phyloP scores from a whole-genome alignment of 2,329 filamentous ascomycete species.

The Colletotrichum eleusines region DNA sequence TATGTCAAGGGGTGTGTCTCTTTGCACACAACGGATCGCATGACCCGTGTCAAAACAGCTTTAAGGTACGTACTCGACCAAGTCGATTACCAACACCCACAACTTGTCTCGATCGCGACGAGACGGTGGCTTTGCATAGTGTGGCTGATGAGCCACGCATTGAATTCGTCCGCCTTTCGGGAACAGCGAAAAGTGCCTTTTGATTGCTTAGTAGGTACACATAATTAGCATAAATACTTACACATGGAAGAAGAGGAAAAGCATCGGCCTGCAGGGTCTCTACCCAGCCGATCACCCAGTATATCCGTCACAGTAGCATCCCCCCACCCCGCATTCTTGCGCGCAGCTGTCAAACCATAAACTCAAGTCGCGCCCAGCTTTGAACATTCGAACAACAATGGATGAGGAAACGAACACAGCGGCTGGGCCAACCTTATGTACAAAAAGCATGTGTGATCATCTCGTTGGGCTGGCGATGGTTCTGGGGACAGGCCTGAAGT shows the following conservation, averaged over 20 bases:
- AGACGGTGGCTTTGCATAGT: slow-evolving; percentile 11
- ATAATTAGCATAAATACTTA: background rate
- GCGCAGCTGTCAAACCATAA: slow-evolving; percentile 19
- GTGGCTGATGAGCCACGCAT: slow-evolving; percentile 31
- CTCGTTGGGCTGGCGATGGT: slow-evolving; percentile 8
- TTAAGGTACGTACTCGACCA: slow-evolving; percentile 2
- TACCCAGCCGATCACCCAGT: slow-evolving; percentile 5
- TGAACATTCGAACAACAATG: background rate
- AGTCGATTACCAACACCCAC: slow-evolving; percentile 10
- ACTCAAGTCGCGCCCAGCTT: slow-evolving; percentile 19
- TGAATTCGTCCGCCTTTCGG: background rate
- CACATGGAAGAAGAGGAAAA: background rate
- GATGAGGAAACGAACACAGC: slow-evolving; percentile 30
- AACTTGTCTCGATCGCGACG: background rate
- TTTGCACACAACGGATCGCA: slow-evolving; percentile 6
- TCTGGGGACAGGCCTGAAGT: slow-evolving; percentile 31
- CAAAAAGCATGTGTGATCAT: slow-evolving; percentile 16
- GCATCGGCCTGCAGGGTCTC: background rate
- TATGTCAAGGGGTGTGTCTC: slow-evolving; percentile 5
- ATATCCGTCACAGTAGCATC: slow-evolving; percentile 8
- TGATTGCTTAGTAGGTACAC: background rate
- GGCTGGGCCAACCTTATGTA: slow-evolving; percentile 13
- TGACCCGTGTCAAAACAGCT: slow-evolving; percentile 8
- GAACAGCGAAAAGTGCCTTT: slow-evolving; percentile 3
- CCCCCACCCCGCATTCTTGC: background rate